Base-by-base conservation (phyloP, 192 early-diverging fungal species). In the Podila horticola region DNA sequence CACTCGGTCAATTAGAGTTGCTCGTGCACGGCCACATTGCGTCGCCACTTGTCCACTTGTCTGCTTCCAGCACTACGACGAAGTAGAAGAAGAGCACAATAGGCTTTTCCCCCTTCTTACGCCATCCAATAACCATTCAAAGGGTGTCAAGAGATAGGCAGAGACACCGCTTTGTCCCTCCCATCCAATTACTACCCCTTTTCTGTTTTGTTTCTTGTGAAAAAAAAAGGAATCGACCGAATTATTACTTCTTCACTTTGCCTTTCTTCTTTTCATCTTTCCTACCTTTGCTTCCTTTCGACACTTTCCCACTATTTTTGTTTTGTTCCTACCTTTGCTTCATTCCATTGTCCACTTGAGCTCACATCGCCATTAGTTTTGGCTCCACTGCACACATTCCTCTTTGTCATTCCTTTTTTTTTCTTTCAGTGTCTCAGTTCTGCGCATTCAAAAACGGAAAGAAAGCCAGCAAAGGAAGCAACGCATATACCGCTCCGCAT, bases 331-430 rank as follows among this genome's bases (percentile, higher is more conserved):
- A 7, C 51, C 19, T 36, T 36, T 58, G 30, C 36, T 60, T 59
- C 36, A 11, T 38, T 68, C 24, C 26, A 51, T 52, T 62, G 62
- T 62, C 36, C 48, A 70, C n/a, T 22, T 19, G 31, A 22, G 31
- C 33, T 34, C 49, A 13, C 64, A 31, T 66, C 33, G 8, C 3
- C 12, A 49, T 33, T 67, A 22, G n/a, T n/a, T 34, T 19, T 62
- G 15, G 28, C 19, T 50, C 45, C 29, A 3, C 20, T 31, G 4
- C 58, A 45, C 24, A 15, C 33, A 60, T 52, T 49, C 31, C 22
- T 33, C 11, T 17, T 45, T 58, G n/a, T 30, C 22, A 10, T 38
- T 45, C 50, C 19, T 19, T 51, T 29, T 19, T 51, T 45, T 24
- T 60, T 12, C 12, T 48, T 36, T 4, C 15, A 9, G 24, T 38